These are phyloP conservation scores for Choanephora cucurbitarum DNA, from an alignment of 371 early-diverging fungal species.

Conservation along the genomic window DNA sequence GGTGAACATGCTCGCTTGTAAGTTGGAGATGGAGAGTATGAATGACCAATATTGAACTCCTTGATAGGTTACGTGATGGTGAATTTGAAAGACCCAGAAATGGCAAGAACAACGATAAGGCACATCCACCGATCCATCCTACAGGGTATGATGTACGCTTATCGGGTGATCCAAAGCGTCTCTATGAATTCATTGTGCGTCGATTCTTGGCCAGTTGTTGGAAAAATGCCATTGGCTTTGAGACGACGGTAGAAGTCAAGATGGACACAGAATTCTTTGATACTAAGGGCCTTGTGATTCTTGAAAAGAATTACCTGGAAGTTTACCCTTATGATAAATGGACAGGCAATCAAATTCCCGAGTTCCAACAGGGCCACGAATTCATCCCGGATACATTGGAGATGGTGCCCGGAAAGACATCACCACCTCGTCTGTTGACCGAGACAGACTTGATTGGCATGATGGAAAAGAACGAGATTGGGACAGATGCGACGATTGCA, in stretches of 20 bases:
- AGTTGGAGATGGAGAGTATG: slow-evolving; percentile 2
- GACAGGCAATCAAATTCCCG: slow-evolving; percentile 73
- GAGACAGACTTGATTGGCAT: slow-evolving; percentile 94
- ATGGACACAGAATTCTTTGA: slow-evolving; percentile 77
- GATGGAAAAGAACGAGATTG: slow-evolving; percentile 99
- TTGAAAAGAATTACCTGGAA: slow-evolving; percentile 92
- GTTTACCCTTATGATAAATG: slow-evolving; percentile 96
- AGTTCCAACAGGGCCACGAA: slow-evolving; percentile 73
- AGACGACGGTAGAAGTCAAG: slow-evolving; percentile 73
- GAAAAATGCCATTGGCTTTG: slow-evolving; percentile 91
- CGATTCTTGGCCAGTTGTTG: slow-evolving; percentile 96
- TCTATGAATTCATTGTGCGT: slow-evolving; percentile 94
- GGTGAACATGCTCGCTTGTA: slow-evolving; percentile 70
- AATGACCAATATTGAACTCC: neutral
- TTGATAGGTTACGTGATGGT: slow-evolving; percentile 64
- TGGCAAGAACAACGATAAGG: slow-evolving; percentile 96
- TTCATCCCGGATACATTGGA: slow-evolving; percentile 69
- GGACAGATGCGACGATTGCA: slow-evolving; percentile 99
- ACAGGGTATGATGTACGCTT: slow-evolving; percentile 65
- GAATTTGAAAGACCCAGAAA: slow-evolving; percentile 82
- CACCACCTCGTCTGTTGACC: slow-evolving; percentile 82
- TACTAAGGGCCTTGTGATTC: slow-evolving; percentile 75
- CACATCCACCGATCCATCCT: slow-evolving; percentile 99
- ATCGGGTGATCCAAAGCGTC: slow-evolving; percentile 67
- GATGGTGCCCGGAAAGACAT: slow-evolving; percentile 77